Conservation (phyloP, 192 early-diverging fungal genomes). For the Glomus cerebriforme region DNA sequence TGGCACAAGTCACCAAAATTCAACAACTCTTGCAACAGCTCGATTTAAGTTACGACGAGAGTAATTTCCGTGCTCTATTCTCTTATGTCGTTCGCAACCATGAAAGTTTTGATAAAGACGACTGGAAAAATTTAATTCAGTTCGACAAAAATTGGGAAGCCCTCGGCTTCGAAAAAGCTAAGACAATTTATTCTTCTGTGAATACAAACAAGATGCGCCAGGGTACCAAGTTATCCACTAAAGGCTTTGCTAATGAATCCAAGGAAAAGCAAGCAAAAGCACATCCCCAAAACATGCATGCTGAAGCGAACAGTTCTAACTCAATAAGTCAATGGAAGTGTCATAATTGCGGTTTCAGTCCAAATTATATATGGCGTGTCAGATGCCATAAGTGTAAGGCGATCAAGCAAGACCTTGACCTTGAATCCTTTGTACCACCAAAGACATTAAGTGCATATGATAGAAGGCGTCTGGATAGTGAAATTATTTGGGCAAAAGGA, state of each 20-base stretch:
- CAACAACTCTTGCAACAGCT: not conserved
- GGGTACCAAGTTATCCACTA: constrained; percentile 4
- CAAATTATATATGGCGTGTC: constrained; percentile 1
- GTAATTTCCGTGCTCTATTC: not conserved
- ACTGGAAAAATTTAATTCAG: constrained; percentile 3
- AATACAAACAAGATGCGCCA: constrained; percentile 5
- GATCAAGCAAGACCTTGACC: not conserved
- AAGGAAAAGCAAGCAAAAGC: not conserved
- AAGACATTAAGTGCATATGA: not conserved
- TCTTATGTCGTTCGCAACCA: not conserved
- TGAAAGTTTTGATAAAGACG: constrained; percentile 7
- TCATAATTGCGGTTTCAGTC: not conserved
- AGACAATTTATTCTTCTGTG: constrained; percentile 4
- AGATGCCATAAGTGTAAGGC: not conserved
- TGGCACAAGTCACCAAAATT: not conserved
- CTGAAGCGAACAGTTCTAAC: constrained; percentile 1
- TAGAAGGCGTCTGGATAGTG: not conserved
- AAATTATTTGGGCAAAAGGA: not conserved
- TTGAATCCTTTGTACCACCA: not conserved
- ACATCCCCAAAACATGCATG: no score
- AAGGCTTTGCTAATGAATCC: not conserved
- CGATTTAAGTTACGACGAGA: not conserved
- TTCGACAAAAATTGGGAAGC: constrained; percentile 12
- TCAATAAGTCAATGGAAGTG: constrained; percentile 15
- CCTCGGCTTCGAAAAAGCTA: not conserved